Base-by-base conservation (phyloP, 768 basidiomycete species). In the Cystofilobasidium macerans region DNA sequence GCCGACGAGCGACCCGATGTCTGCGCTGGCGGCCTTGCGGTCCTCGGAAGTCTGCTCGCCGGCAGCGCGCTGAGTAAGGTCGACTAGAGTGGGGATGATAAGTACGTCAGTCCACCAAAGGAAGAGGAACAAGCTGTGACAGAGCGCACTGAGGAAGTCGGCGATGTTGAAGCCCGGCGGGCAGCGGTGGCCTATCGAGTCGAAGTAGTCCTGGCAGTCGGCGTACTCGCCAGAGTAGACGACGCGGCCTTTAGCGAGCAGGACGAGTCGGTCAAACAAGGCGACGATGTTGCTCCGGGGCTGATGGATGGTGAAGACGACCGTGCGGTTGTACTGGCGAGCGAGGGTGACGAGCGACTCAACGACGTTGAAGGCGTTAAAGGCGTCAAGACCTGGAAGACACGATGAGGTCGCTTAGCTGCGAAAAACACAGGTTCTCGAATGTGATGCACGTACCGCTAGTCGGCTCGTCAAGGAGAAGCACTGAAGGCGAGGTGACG, bases 221-320 rank as follows among this genome's bases (percentile, higher is more conserved):
- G 78, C 74, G 36, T 85, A 83, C 69, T 85, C 85, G 16, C 92
- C 91, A 3, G 87, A 86, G 76, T 92, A 95, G 7, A 93, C 85
- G 11, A 86, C 76, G 71, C 85, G 87, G 2, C 95, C 95, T 59
- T 83, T 81, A 0, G 89, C 89, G 22, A 99, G 81, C 3, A 98
- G 79, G 3, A 98, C 76, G 35, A 99, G 81, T 69, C 93, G 86
- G 74, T 99, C 94, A 70, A 99, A 98, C 16, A 99, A 79, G 0
- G 90, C 85, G 18, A 98, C 93, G 71, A 99, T 98, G 76, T 97
- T 97, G 75, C 89, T 92, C 59, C 94, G 85, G 18, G 94, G 95
- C 75, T 98, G 95, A 72, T 99, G 95, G 64, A 99, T 98, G 0
- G 94, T 98, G 78, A 98, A 95, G 65, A 98, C 81, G 59, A 98